Evolutionary conservation across 2,329 filamentous ascomycete species (phyloP).

Genomic region (Fusarium napiforme): DNA sequence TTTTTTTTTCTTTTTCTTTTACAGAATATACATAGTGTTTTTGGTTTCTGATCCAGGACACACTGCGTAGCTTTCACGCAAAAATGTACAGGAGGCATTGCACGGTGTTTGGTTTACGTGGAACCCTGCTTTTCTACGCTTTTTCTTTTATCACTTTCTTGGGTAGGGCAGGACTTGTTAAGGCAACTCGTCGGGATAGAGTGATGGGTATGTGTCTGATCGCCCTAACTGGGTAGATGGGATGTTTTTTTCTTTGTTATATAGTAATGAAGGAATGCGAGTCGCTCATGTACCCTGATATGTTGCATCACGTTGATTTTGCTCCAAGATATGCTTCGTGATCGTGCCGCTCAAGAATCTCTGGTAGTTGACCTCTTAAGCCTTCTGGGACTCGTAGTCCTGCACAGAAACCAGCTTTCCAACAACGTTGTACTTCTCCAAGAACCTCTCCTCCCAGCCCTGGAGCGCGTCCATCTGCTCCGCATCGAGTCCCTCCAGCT

Average conservation of each 20-base stretch:
- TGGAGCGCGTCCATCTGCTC: slow-evolving; percentile 85
- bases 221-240: slow-evolving; percentile 2
- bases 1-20: no score
- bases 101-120: slow-evolving; percentile 48
- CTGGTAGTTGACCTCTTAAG: background rate
- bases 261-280: slow-evolving; percentile 38
- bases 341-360: background rate
- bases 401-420: slow-evolving; percentile 77
- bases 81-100: slow-evolving; percentile 49
- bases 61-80: slow-evolving; percentile 33
- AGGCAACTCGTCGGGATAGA: slow-evolving; percentile 29
- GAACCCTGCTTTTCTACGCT: slow-evolving; percentile 20
- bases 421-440: slow-evolving; percentile 94
- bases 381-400: slow-evolving; percentile 48
- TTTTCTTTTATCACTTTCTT: slow-evolving; percentile 24
- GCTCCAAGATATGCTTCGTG: background rate
- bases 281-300: slow-evolving; percentile 12
- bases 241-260: slow-evolving; percentile 32
- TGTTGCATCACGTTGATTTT: background rate
- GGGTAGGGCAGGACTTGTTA: slow-evolving; percentile 31
- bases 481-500: slow-evolving; percentile 73
- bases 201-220: slow-evolving; percentile 9
- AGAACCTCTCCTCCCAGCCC: slow-evolving; percentile 94
- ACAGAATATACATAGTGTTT: slow-evolving; percentile 32
- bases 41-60: slow-evolving; percentile 23